Percentiles rank a stretch among this genome's conserved stretches.
Conservation (phyloP, 805 yeast species). For the Candida methanosorbosa region DNA sequence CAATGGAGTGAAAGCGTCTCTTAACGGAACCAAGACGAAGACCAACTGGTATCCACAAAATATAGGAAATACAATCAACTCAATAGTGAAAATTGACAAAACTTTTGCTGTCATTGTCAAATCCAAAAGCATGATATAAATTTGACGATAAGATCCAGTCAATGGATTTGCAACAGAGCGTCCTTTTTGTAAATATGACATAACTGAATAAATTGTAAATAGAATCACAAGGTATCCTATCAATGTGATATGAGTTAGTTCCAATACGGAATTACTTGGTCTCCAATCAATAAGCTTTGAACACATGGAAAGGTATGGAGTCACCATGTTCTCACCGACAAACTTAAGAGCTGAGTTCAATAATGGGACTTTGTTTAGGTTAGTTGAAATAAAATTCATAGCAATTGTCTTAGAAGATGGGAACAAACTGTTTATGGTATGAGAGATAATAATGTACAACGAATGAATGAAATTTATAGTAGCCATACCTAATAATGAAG, state of each 20-base stretch:
- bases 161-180: slow-evolving; percentile 34
- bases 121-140: slow-evolving; percentile 47
- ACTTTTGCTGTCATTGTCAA: slow-evolving; percentile 63
- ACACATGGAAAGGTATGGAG: slow-evolving; percentile 3
- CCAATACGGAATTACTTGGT: slow-evolving; percentile 11
- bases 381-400: background rate
- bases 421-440: no score
- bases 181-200: slow-evolving; percentile 18
- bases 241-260: slow-evolving; percentile 8
- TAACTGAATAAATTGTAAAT: slow-evolving; percentile 4
- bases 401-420: no score
- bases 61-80: slow-evolving; percentile 77
- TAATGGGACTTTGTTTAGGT: background rate
- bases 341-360: background rate
- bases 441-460: no score
- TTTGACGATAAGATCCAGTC: slow-evolving; percentile 38
- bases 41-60: slow-evolving; percentile 77
- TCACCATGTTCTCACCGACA: slow-evolving; percentile 3
- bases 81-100: slow-evolving; percentile 63
- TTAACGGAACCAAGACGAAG: slow-evolving; percentile 50
- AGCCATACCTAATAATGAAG: slow-evolving; percentile 16
- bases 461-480: slow-evolving; percentile 9
- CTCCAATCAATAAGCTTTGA: slow-evolving; percentile 8
- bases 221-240: slow-evolving; percentile 14
- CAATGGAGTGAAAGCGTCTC: slow-evolving; percentile 4